Evolutionary conservation across 345 rosid genomes (phyloP).

Genomic region (Melaleuca alternifolia): DNA sequence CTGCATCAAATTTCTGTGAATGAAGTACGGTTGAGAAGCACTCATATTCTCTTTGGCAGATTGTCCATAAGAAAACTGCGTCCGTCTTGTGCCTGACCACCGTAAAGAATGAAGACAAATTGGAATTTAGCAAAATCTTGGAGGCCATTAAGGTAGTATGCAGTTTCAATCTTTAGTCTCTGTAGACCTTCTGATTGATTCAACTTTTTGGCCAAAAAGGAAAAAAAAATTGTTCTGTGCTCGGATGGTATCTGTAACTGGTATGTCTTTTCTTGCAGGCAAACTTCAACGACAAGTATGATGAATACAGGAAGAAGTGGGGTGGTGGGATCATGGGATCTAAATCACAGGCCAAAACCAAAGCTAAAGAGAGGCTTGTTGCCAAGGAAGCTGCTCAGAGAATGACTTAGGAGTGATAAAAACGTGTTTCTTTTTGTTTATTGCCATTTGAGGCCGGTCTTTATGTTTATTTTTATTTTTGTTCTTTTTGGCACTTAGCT

Average conservation of each 20-base stretch:
- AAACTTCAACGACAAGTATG: slow-evolving; percentile 64
- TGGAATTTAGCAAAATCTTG: slow-evolving; percentile 62
- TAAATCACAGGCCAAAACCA: slow-evolving; percentile 74
- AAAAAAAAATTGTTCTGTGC: background rate
- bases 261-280: slow-evolving; percentile 22
- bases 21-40: background rate
- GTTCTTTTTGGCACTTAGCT: background rate
- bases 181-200: background rate
- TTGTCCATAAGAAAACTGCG: slow-evolving; percentile 71
- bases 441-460: background rate
- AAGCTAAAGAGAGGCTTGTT: slow-evolving; percentile 54
- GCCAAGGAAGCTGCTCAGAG: slow-evolving; percentile 82
- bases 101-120: slow-evolving; percentile 66
- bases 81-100: slow-evolving; percentile 65
- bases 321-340: slow-evolving; percentile 89
- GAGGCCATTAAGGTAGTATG: slow-evolving; percentile 68
- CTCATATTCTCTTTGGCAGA: slow-evolving; percentile 14
- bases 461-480: background rate
- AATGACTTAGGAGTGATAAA: slow-evolving; percentile 21
- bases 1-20: background rate
- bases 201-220: background rate
- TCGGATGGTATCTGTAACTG: background rate
- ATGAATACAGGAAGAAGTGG: slow-evolving; percentile 72
- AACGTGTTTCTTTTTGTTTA: background rate
- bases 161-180: background rate